Base-by-base conservation (phyloP, 108 stramenopile genomes). In the Discostella stelligeroides region DNA sequence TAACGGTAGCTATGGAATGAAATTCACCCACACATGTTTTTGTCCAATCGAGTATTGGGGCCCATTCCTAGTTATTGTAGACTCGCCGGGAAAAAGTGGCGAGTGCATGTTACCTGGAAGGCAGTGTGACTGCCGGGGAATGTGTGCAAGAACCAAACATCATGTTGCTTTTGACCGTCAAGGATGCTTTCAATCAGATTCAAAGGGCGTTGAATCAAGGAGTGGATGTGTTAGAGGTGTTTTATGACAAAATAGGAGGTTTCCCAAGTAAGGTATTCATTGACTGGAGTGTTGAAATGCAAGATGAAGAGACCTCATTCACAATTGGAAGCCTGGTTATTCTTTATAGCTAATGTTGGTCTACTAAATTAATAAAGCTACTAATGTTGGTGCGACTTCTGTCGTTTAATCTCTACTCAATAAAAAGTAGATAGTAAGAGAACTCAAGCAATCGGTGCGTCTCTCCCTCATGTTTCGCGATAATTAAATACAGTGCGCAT, bases 141-240 rank as follows among this genome's bases (percentile, higher is more conserved):
- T 14, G 13, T 14, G 54, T 55, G 54, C 7, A 14, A 29, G 18
- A 55, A 3, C 18, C 54, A 27, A 20, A 13, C 6, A 34, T 6
- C 34, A 13, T 14, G 54, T 3, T 18, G 2, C 4, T 55, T 12
- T 21, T 55, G 1, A 55, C 54, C 28, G 18, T 20, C 14, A 9
- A 55, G 20, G 54, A 55, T 10, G 54, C 54, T 14, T 55, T 55
- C 18, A 17, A 55, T 1, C 17, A 55, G 54, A 13, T 55, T 30
- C 54, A 55, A 20, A 12, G 29, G 12, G 54, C 54, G 3, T 29
- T 55, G 29, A 20, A 55, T 20, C 2, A 55, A 30, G 54, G 18
- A 2, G 54, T 18, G 14, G 7, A 55, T 30, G 27, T 15, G 3
- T 30, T 55, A 1, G 9, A 55, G 7, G 17, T 55, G 54, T 21